Evolutionary conservation across 1,284 basidiomycete genomes (phyloP).

Genomic region (Moesziomyces sp.): DNA sequence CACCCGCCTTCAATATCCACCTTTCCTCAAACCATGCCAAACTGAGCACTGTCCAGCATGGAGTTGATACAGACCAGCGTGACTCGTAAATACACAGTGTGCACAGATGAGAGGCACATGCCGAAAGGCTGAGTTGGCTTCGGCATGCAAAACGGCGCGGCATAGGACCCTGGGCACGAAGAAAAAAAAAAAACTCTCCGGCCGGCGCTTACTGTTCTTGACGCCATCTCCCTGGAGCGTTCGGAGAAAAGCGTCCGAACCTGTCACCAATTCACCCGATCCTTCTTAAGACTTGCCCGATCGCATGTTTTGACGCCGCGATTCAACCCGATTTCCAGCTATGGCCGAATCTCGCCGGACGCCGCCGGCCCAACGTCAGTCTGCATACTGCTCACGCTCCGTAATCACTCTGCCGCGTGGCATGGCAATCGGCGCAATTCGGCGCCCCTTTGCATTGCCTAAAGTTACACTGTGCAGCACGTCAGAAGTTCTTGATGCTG

Average conservation of each 20-base stretch:
- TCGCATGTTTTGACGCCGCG: not conserved
- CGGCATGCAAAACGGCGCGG: too few species aligned
- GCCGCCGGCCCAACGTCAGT: not conserved
- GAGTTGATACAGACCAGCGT: too few species aligned
- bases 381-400: too few species aligned
- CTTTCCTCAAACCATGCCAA: too few species aligned
- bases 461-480: not conserved
- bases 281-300: too few species aligned
- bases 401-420: not conserved
- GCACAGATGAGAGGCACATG: not conserved
- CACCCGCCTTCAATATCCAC: too few species aligned
- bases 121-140: not conserved
- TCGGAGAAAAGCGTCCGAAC: slow-evolving; percentile 13
- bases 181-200: not conserved
- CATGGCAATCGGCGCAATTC: not conserved
- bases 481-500: slow-evolving; percentile 45
- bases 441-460: not conserved
- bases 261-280: too few species aligned
- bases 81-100: too few species aligned
- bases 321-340: not conserved
- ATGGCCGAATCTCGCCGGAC: too few species aligned
- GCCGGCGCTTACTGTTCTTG: not conserved
- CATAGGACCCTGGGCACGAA: not conserved
- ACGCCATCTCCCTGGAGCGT: not conserved
- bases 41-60: too few species aligned